A percentile compares a stretch with the other conserved stretches of the same genome.
These are phyloP conservation scores for Corymbia citriodora DNA, from an alignment of 441 rosid genomes.

Conservation along the genomic window DNA sequence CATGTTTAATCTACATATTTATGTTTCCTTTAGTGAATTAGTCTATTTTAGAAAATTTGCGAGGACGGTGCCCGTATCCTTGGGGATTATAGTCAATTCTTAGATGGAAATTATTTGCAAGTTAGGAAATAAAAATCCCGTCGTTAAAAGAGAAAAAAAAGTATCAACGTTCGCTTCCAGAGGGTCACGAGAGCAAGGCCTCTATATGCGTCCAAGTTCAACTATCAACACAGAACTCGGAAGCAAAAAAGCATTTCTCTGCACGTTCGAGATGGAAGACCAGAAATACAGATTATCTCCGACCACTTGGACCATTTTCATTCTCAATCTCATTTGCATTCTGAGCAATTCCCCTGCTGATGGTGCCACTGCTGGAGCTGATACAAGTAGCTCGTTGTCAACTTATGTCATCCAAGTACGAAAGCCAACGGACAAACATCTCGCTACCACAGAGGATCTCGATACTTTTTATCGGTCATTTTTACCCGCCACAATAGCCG, in stretches of 20 bases:
- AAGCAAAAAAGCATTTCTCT: background rate
- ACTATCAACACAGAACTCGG: background rate
- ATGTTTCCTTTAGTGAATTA: too few relatives aligned
- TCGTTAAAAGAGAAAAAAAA: too few relatives aligned
- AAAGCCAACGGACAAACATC: background rate
- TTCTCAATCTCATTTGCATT: background rate
- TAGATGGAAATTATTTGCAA: background rate
- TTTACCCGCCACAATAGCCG: background rate
- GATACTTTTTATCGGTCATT: background rate
- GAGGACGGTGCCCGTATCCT: background rate
- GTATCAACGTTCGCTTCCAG: too few relatives aligned
- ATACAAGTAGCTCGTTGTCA: background rate
- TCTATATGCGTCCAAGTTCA: too few relatives aligned
- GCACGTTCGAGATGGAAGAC: background rate
- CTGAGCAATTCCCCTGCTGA: background rate
- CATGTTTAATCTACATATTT: too few relatives aligned
- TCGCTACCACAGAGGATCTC: background rate
- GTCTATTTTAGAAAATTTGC: background rate
- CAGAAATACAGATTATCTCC: background rate
- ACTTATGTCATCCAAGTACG: background rate
- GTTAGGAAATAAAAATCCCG: background rate
- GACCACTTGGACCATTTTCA: background rate
- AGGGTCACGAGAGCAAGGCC: too few relatives aligned
- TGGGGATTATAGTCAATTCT: too few relatives aligned
- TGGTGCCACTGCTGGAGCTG: background rate